A percentile compares a stretch with the other conserved stretches of the same genome.
phyloP scores from a whole-genome alignment of 2,329 filamentous ascomycete genomes.

The Helicocarpus griseus region DNA sequence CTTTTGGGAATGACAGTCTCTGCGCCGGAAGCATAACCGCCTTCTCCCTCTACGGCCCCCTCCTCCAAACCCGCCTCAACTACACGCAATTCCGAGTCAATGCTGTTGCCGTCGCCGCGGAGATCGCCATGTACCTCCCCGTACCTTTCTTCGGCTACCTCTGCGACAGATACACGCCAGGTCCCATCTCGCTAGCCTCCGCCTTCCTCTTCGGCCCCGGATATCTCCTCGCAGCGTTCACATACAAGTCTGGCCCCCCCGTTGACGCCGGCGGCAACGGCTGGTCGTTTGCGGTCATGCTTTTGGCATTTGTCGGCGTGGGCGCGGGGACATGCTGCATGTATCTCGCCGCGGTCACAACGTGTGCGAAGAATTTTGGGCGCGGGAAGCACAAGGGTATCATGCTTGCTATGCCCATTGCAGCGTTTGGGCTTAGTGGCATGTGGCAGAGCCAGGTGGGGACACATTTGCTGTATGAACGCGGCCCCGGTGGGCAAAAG shows the following conservation, averaged over 20 bases:
- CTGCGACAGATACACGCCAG: slow-evolving; percentile 80
- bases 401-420: slow-evolving; percentile 82
- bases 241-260: slow-evolving; percentile 56
- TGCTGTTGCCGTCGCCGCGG: slow-evolving; percentile 74
- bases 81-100: slow-evolving; percentile 94
- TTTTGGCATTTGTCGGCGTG: slow-evolving; percentile 71
- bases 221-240: slow-evolving; percentile 71
- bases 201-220: slow-evolving; percentile 67
- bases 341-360: slow-evolving; percentile 86
- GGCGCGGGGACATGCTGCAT: slow-evolving; percentile 78
- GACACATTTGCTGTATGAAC: slow-evolving; percentile 66
- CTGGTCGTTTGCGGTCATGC: slow-evolving; percentile 73
- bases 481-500: slow-evolving; percentile 49
- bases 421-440: slow-evolving; percentile 82
- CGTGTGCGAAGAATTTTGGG: slow-evolving; percentile 96
- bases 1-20: slow-evolving; percentile 38
- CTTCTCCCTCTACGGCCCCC: slow-evolving; percentile 86
- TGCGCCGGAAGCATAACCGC: slow-evolving; percentile 87
- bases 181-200: slow-evolving; percentile 63
- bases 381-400: slow-evolving; percentile 78
- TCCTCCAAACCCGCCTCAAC: slow-evolving; percentile 75
- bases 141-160: slow-evolving; percentile 82
- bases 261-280: slow-evolving; percentile 42
- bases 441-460: slow-evolving; percentile 94
- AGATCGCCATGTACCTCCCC: slow-evolving; percentile 83